These are phyloP conservation scores for Talaromyces islandicus DNA, from an alignment of 2,329 filamentous ascomycete genomes.

Conservation along the genomic window DNA sequence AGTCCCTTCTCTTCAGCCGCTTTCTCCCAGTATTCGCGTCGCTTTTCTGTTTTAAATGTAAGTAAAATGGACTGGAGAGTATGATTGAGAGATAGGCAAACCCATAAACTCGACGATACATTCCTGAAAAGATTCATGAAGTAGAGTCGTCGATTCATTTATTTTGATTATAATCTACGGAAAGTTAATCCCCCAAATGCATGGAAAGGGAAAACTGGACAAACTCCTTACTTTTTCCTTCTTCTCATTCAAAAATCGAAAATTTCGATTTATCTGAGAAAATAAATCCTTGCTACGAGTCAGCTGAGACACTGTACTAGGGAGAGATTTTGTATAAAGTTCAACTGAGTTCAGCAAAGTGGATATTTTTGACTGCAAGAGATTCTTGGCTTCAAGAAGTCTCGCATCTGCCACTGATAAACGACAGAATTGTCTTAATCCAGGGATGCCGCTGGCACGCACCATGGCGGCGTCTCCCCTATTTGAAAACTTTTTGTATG, in stretches of 20 bases:
- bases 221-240: background rate
- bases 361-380: background rate
- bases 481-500: conserved; percentile 1
- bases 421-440: background rate
- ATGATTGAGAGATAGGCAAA: background rate
- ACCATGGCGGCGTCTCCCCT: background rate
- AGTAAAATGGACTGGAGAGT: background rate
- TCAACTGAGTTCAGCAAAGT: background rate
- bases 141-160: background rate
- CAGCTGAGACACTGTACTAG: background rate
- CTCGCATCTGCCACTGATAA: background rate
- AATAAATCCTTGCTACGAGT: background rate
- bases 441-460: conserved; percentile 1
- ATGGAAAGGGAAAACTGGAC: background rate
- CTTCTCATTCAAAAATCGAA: background rate
- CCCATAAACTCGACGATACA: background rate
- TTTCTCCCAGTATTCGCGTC: background rate
- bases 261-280: background rate
- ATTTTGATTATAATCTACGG: background rate
- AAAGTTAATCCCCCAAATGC: background rate
- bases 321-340: background rate
- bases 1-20: background rate
- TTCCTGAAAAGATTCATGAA: background rate
- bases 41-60: background rate
- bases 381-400: background rate